These are phyloP conservation scores for Cytospora chrysosperma DNA, from an alignment of 2,329 filamentous ascomycete genomes.

Conservation along the genomic window DNA sequence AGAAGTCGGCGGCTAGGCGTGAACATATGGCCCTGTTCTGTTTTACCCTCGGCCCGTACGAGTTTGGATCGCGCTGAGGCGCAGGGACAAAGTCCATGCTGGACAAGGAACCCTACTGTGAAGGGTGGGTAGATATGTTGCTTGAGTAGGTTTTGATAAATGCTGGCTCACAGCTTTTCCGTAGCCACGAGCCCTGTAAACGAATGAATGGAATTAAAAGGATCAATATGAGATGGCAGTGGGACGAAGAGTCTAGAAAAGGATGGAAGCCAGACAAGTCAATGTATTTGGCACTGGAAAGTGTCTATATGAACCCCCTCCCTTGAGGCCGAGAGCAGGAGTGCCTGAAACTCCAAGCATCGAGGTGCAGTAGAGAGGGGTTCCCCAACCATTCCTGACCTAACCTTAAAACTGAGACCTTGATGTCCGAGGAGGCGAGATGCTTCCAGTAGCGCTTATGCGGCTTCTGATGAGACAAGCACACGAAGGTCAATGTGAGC, in stretches of 20 bases:
- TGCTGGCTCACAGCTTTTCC: not conserved
- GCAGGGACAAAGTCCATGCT: conserved; percentile 34
- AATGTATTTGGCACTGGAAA: not conserved
- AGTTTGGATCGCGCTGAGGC: conserved; percentile 65
- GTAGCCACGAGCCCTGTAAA: not conserved
- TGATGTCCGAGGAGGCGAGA: conserved; percentile 13
- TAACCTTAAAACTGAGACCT: conserved; percentile 16
- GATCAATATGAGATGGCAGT: not conserved
- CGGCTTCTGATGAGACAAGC: conserved; percentile 21
- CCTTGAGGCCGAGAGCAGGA: not conserved
- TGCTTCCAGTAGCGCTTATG: conserved; percentile 8
- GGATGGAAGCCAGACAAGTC: not conserved
- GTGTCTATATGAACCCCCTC: not conserved
- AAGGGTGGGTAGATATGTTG: too few relatives aligned
- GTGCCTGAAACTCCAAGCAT: not conserved
- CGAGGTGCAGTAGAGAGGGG: not conserved
- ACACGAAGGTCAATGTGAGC: conserved; percentile 5
- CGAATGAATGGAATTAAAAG: not conserved
- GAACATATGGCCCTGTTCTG: conserved; percentile 42
- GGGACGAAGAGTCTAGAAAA: not conserved
- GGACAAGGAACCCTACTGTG: conserved; percentile 4
- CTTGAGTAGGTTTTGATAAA: not conserved
- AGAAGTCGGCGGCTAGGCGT: conserved; percentile 62
- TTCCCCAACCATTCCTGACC: conserved; percentile 3
- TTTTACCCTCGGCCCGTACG: conserved; percentile 40